These are phyloP conservation scores for Lepiota subincarnata DNA, from an alignment of 768 basidiomycete genomes.

Conservation along the genomic window DNA sequence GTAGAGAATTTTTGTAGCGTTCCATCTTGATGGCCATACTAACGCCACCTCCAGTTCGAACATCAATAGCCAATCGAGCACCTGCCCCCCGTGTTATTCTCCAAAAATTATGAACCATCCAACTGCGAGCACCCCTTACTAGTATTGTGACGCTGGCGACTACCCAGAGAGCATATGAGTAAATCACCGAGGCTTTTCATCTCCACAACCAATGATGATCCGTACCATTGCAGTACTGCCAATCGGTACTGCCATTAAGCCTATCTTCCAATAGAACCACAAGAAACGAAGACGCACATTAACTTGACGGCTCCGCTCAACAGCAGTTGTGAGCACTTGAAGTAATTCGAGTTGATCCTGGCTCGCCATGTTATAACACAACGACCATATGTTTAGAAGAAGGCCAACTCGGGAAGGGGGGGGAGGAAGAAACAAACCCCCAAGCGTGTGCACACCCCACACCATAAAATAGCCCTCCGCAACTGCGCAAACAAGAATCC, in stretches of 20 bases:
- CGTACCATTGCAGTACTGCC: conserved; percentile 10
- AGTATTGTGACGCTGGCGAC: conserved; percentile 9
- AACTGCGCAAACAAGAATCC: too few species aligned
- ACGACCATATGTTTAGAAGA: too few species aligned
- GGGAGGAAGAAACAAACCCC: too few species aligned
- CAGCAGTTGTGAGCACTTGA: neutral
- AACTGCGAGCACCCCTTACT: neutral
- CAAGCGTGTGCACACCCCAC: too few species aligned
- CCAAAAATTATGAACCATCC: too few species aligned
- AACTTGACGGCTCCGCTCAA: conserved; percentile 7
- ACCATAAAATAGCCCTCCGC: too few species aligned
- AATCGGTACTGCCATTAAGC: neutral
- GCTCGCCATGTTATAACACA: too few species aligned
- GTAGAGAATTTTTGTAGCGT: conserved; percentile 8
- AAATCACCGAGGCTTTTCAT: neutral
- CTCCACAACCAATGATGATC: neutral
- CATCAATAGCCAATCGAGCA: conserved; percentile 21
- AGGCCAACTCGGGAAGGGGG: too few species aligned
- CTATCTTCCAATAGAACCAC: neutral
- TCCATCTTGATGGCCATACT: conserved; percentile 9
- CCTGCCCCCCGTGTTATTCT: neutral
- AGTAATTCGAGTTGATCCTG: neutral
- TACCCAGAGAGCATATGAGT: neutral
- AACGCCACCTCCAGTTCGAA: conserved; percentile 17
- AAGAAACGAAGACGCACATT: neutral